Conservation (phyloP, 345 rosid genomes). For the Gossypium turneri region DNA sequence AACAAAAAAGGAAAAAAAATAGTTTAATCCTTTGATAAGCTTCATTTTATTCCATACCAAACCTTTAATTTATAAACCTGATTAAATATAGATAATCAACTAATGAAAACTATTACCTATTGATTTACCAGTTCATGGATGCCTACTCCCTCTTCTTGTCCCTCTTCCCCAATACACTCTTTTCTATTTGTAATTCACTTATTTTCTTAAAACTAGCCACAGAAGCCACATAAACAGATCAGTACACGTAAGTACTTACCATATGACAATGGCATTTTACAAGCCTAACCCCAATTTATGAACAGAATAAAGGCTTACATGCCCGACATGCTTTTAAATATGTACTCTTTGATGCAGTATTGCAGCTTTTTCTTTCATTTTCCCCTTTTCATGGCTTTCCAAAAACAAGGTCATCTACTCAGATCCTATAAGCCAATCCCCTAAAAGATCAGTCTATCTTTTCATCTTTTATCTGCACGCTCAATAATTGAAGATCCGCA, state of each 20-base stretch:
- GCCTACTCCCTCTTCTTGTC: background rate
- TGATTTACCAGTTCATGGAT: background rate
- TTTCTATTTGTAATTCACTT: background rate
- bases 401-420: background rate
- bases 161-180: background rate
- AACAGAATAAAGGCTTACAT: background rate
- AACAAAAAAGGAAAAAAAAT: background rate
- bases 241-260: background rate
- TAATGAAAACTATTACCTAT: background rate
- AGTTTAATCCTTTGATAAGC: background rate
- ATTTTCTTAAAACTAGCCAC: background rate
- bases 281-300: background rate
- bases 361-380: background rate
- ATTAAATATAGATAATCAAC: background rate
- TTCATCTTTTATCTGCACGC: background rate
- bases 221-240: background rate
- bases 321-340: background rate
- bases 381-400: background rate
- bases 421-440: background rate
- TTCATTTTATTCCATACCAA: background rate
- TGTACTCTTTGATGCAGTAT: background rate
- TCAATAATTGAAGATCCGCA: background rate
- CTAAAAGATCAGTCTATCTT: background rate
- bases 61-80: background rate
- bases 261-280: background rate